A percentile compares a stretch with the other conserved stretches of the same genome.
Evolutionary conservation across 176 grass and related monocot species (phyloP).

Genomic region (Musa troglodytarum): DNA sequence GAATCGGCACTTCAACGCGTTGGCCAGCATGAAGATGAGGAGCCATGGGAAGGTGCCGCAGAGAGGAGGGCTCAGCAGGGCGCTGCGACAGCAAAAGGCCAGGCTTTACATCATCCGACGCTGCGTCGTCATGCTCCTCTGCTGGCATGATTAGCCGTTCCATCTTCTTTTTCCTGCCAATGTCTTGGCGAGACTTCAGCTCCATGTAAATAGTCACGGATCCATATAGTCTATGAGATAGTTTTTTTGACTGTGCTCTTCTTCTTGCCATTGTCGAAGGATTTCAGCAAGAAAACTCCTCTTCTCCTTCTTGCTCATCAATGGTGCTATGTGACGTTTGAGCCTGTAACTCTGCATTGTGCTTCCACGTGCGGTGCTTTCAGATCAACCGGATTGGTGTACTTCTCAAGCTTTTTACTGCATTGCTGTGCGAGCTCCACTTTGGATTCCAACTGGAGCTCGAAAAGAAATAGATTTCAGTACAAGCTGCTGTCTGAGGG

Average conservation of each 20-base stretch:
- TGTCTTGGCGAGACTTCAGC: background rate
- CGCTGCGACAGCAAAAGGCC: constrained; percentile 40
- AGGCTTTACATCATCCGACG: constrained; percentile 40
- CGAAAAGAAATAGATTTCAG: too few species aligned
- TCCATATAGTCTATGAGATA: too few species aligned
- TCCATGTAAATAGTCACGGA: too few species aligned
- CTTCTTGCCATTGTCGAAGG: background rate
- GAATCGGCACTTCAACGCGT: background rate
- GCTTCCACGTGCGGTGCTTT: too few species aligned
- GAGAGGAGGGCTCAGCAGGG: constrained; percentile 28
- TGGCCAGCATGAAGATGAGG: constrained; percentile 31
- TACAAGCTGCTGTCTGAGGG: too few species aligned
- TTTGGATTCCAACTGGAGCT: too few species aligned
- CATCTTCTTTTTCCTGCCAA: background rate
- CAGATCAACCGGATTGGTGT: too few species aligned
- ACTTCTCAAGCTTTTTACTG: too few species aligned
- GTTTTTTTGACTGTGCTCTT: background rate
- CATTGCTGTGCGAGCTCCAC: too few species aligned
- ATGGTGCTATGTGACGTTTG: background rate
- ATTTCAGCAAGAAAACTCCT: background rate
- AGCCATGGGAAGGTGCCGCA: constrained; percentile 15
- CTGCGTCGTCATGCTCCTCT: constrained; percentile 42
- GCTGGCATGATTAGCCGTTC: constrained; percentile 33
- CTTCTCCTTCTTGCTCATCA: background rate
- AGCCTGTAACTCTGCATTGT: background rate